Conservation (phyloP, 176 grass and related monocot species). For the Alopecurus myosuroides region DNA sequence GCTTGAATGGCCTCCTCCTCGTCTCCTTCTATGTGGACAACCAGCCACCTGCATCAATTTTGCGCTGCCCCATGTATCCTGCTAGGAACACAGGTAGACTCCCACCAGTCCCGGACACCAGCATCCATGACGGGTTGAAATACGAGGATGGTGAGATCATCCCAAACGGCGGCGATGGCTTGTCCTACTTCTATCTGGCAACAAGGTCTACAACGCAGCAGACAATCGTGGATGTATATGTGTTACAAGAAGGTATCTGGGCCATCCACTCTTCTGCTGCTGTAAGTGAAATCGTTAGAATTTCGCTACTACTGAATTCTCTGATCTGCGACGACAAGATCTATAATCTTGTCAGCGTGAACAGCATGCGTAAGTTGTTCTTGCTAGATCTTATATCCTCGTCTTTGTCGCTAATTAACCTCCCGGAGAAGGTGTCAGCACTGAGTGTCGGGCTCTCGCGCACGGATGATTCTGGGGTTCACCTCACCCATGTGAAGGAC, state of each 20-base stretch:
- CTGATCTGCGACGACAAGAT: background rate
- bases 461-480: background rate
- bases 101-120: background rate
- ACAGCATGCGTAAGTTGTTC: background rate
- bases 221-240: background rate
- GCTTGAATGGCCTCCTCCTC: background rate
- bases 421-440: background rate
- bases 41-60: background rate
- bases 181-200: background rate
- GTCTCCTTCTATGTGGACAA: background rate
- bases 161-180: background rate
- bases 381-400: constrained; percentile 2
- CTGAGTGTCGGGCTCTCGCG: background rate
- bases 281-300: background rate
- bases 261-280: background rate
- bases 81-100: background rate
- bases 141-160: background rate
- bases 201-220: background rate
- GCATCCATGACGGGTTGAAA: background rate
- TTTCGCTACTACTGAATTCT: background rate
- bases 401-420: background rate
- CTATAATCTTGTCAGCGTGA: background rate
- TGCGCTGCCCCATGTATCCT: background rate
- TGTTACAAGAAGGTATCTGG: background rate
- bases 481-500: background rate